A percentile compares a stretch with the other conserved stretches of the same genome.
Evolutionary conservation across 2,329 filamentous ascomycete genomes (phyloP).

Genomic region (Talaromyces sp.): DNA sequence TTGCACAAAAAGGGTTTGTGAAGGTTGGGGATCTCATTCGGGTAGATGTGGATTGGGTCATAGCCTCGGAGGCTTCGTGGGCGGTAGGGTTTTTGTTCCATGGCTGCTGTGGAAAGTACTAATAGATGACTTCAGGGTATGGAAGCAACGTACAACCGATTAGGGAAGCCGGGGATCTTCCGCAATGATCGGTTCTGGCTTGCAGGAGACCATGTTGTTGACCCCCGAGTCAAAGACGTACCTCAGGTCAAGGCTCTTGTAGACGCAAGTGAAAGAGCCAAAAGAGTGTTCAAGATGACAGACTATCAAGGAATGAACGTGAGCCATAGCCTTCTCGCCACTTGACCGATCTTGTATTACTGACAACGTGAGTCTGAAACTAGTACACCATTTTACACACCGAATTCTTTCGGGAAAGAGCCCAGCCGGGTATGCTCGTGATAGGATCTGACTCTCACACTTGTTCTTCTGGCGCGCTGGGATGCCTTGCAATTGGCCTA

Average conservation of each 20-base stretch:
- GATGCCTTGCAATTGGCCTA: constrained; percentile 44
- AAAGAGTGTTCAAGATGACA: constrained; percentile 44
- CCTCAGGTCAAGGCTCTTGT: constrained; percentile 39
- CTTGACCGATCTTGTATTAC: not conserved
- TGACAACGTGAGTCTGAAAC: not conserved
- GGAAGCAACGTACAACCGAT: constrained; percentile 38
- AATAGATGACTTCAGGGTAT: constrained; percentile 31
- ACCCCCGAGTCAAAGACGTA: constrained; percentile 40
- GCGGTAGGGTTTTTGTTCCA: constrained; percentile 22
- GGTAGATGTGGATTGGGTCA: constrained; percentile 47
- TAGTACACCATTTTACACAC: constrained; percentile 47
- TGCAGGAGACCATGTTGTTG: constrained; percentile 49
- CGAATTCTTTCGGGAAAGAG: constrained; percentile 45
- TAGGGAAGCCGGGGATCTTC: constrained; percentile 44
- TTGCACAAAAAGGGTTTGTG: constrained; percentile 34
- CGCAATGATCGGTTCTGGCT: constrained; percentile 52
- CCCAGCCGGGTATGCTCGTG: constrained; percentile 44
- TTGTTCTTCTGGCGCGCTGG: constrained; percentile 43
- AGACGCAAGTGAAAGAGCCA: constrained; percentile 35
- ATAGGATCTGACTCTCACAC: constrained; percentile 49
- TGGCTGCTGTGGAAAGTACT: not conserved
- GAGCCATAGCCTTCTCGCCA: not conserved
- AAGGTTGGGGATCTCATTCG: constrained; percentile 41
- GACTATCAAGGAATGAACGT: constrained; percentile 42
- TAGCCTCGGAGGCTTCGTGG: constrained; percentile 46